Evolutionary conservation across 2,329 filamentous ascomycete species (phyloP), one percentile per base, ranked within the genome.

Genomic region (Colletotrichum viniferum): DNA sequence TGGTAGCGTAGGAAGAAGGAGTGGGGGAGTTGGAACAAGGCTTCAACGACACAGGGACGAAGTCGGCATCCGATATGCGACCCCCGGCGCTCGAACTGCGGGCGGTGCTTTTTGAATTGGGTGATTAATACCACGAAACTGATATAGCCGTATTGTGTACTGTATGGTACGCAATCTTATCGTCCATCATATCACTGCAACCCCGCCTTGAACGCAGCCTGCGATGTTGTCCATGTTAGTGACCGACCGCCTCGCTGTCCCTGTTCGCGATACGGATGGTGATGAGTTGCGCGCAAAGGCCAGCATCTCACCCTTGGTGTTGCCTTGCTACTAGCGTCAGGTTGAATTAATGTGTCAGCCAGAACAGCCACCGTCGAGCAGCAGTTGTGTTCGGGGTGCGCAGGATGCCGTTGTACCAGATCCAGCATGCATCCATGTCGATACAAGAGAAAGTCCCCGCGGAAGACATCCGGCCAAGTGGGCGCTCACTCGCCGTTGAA

Each of bases 381-480:
- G 43, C 21, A 38, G 26, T 32, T 67, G 64, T 32, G 28, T 36
- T 7, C 34, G 30, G 48, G 28, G 36, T 67, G 48, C 14, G 43
- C 12, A 24, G 26, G 26, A 60, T 71, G 48, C 38, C 28, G 26
- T 63, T 36, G 26, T 38, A 18, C 28, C 55, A 38, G 7, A 71
- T 74, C 43, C 58, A 38, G 43, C 38, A 28, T 28, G 18, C 52
- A 66, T 21, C 72, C 69, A 64, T 73, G 73, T 73, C 73, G 56
- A 68, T 55, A 60, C 16, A 24, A 58, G 60, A 61, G 38, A 71
- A 60, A 65, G 60, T 55, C 72, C 68, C 61, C 68, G 71, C 73
- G 73, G 64, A 76, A 69, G 58, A 26, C 73, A 69, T 70, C 73
- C 64, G 73, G 63, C 62, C n/a, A 32, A 48, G 21, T 62, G 73